Evolutionary conservation across 176 grass and related monocot genomes (phyloP).

Genomic region (Eleusine coracana): DNA sequence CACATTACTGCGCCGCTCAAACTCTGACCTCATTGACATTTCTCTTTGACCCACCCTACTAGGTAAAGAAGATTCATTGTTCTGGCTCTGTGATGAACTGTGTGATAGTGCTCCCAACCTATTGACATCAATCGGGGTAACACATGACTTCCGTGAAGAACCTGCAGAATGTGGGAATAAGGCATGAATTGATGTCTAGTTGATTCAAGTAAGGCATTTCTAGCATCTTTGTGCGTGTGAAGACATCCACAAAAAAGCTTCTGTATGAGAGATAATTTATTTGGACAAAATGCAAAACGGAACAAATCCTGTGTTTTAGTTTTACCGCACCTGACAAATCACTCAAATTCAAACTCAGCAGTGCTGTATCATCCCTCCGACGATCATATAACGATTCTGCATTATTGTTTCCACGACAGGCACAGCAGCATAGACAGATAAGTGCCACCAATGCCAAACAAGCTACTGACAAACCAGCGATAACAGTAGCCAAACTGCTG

Average conservation of each 20-base stretch:
- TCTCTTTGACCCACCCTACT: neutral
- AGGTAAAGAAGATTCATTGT: conserved; percentile 12
- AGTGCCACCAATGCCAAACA: conserved; percentile 50
- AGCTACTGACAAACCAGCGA: conserved; percentile 44
- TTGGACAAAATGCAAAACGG: neutral
- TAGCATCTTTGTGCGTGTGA: neutral
- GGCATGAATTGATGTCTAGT: neutral
- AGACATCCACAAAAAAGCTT: conserved; percentile 2
- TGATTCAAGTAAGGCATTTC: neutral
- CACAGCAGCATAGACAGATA: conserved; percentile 46
- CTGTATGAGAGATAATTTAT: neutral
- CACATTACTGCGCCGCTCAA: conserved; percentile 20
- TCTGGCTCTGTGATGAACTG: conserved; percentile 32
- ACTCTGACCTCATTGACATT: conserved; percentile 35
- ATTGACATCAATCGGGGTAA: conserved; percentile 59
- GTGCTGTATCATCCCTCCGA: conserved; percentile 21
- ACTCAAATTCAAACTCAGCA: conserved; percentile 37
- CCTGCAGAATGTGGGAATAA: neutral
- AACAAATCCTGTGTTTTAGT: neutral
- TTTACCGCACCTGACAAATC: conserved; percentile 31
- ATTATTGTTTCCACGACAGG: conserved; percentile 36
- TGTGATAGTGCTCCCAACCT: conserved; percentile 56
- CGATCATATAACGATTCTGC: conserved; percentile 26
- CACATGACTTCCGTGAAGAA: conserved; percentile 47
- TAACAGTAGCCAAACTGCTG: conserved; percentile 9